Evolutionary conservation across 805 yeast species (phyloP), one percentile per base, ranked within the genome.

Genomic region (Metahyphopichia silvanorum): DNA sequence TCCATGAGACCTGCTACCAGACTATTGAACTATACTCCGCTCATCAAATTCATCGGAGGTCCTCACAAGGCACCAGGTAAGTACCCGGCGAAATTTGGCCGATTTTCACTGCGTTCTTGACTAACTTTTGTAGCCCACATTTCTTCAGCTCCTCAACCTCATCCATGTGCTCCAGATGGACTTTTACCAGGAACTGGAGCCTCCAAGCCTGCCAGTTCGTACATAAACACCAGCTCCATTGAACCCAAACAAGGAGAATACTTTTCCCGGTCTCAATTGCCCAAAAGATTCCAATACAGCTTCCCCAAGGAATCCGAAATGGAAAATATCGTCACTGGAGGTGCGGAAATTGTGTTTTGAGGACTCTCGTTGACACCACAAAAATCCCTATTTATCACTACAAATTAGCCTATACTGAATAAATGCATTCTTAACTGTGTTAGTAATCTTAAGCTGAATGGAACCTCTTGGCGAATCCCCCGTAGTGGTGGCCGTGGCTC

Each of bases 11-110:
- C 53, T 27, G 43, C 64, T 14, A 37, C 51, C 17, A 47, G 55
- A 33, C 47, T 64, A 39, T 50, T 63, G 33, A 57, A 64, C 44
- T 72, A 76, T 52, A 67, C 71, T 16, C 96, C 95, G 11, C 67
- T 79, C 57, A 91, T 91, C 63, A 83, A 82, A 52, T 91, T 91
- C 54, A 75, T 87, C 29, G 96, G 97, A 25, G 88, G 88, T 29
- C 82, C 87, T 31, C 86, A 81, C 55, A 52, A 66, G 19, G 55
- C 64, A 37, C 58, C 66, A 44, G 69, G 79, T 65, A 62, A 35
- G 77, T 70, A 25, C 23, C 13, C 25, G 7, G 25, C 13, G 11
- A 4, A 3, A 13, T 5, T 12, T 23, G 11, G 15, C 21, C 4
- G 18, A 9, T 9, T 24, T 24, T 6, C 21, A 29, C 26, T 13